phyloP scores from a whole-genome alignment of 257 asterid genomes.

The Gentiana straminea region DNA sequence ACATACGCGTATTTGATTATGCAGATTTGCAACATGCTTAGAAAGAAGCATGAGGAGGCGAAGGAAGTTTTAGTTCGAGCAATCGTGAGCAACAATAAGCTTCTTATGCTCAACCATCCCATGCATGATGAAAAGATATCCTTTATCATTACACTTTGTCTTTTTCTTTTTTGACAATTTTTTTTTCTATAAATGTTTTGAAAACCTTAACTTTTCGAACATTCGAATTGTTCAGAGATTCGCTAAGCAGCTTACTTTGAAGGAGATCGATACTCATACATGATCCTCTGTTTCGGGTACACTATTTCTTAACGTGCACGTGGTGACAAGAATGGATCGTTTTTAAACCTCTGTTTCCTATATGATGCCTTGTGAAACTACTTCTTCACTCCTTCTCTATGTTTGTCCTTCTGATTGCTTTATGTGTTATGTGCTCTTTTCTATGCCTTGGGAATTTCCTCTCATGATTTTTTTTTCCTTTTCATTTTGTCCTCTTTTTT shows the following conservation, averaged over 20 bases:
- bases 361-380: no score
- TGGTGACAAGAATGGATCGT: no score
- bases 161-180: not conserved
- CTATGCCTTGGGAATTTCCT: no score
- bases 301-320: not conserved
- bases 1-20: conserved; percentile 6
- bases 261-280: conserved; percentile 4
- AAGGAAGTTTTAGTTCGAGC: conserved; percentile 64
- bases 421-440: no score
- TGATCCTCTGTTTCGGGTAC: conserved; percentile 2
- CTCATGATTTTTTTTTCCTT: no score
- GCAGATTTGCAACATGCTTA: conserved; percentile 79
- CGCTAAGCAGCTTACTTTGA: conserved; percentile 23
- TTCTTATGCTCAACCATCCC: conserved; percentile 76
- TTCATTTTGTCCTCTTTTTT: no score
- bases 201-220: conserved; percentile 45
- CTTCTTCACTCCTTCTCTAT: not conserved
- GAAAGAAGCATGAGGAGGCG: conserved; percentile 72
- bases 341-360: no score
- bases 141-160: conserved; percentile 20
- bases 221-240: conserved; percentile 46
- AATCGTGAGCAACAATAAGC: conserved; percentile 68
- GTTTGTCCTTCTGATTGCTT: not conserved
- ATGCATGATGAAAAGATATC: conserved; percentile 67
- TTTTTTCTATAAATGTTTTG: conserved; percentile 4